Conservation (phyloP, 2,329 filamentous ascomycete species). For the Leptographium procerum region DNA sequence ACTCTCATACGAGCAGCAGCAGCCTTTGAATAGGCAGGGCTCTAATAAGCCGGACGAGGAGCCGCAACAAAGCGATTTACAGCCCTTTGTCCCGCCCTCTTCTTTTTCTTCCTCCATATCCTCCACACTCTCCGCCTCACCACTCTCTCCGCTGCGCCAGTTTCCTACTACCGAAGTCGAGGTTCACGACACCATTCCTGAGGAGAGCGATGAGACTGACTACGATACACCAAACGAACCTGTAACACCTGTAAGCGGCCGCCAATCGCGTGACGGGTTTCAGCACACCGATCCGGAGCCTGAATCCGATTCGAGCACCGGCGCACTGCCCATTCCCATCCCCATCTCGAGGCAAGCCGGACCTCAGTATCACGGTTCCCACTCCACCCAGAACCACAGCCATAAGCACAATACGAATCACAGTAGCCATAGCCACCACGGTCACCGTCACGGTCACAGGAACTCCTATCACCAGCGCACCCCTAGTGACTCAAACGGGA, state of each 20-base stretch:
- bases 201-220: slow-evolving; percentile 48
- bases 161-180: slow-evolving; percentile 30
- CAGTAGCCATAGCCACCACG: slow-evolving; percentile 11
- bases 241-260: slow-evolving; percentile 47
- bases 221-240: slow-evolving; percentile 50
- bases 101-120: neutral
- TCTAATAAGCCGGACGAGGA: neutral
- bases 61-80: neutral
- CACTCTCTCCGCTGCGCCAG: slow-evolving; percentile 33
- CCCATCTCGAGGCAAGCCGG: slow-evolving; percentile 13
- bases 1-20: neutral
- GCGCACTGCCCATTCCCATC: neutral
- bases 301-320: slow-evolving; percentile 15
- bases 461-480: neutral
- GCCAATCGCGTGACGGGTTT: slow-evolving; percentile 42
- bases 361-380: slow-evolving; percentile 12
- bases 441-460: slow-evolving; percentile 2
- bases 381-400: slow-evolving; percentile 11
- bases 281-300: slow-evolving; percentile 25
- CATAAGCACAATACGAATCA: slow-evolving; percentile 10
- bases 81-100: neutral
- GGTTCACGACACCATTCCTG: slow-evolving; percentile 39
- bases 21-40: neutral
- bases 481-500: neutral
- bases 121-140: slow-evolving; percentile 12